Conservation (phyloP, 2,329 filamentous ascomycete genomes). For the Aspergillus sp. region DNA sequence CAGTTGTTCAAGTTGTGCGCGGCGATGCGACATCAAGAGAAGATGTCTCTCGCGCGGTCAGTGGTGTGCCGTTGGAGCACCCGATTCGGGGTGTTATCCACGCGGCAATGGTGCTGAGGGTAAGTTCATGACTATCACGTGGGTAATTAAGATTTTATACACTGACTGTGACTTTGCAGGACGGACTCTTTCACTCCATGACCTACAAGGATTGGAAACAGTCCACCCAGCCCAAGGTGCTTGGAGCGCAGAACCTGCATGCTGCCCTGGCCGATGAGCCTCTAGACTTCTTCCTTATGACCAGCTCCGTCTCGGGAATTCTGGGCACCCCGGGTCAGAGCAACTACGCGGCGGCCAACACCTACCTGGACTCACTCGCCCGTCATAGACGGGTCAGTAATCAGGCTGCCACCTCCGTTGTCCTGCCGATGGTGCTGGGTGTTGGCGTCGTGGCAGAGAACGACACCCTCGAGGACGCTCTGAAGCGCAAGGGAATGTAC, state of each 20-base stretch:
- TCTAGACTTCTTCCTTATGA: slow-evolving; percentile 36
- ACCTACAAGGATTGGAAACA: slow-evolving; percentile 48
- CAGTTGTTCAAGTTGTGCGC: slow-evolving; percentile 1
- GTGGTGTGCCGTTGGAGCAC: neutral
- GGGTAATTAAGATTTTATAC: too few relatives aligned
- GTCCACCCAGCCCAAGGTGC: slow-evolving; percentile 53
- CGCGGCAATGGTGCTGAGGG: slow-evolving; percentile 18
- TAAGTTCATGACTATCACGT: too few relatives aligned
- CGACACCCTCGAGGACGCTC: neutral
- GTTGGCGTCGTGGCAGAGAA: neutral
- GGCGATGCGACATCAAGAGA: slow-evolving; percentile 8
- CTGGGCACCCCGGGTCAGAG: neutral
- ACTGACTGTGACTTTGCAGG: slow-evolving; percentile 27
- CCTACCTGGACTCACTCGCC: neutral
- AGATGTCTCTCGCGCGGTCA: neutral
- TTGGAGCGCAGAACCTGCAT: slow-evolving; percentile 55
- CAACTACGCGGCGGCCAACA: neutral
- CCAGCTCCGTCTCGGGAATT: slow-evolving; percentile 23
- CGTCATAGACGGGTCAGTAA: neutral
- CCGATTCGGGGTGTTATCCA: slow-evolving; percentile 21
- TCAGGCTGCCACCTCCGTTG: neutral
- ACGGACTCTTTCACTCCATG: slow-evolving; percentile 56
- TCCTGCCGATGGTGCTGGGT: neutral
- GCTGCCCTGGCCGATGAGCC: slow-evolving; percentile 29
- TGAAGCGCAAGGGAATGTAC: neutral